phyloP scores from a whole-genome alignment of 1,284 basidiomycete genomes.

The Papiliotrema terrestris region DNA sequence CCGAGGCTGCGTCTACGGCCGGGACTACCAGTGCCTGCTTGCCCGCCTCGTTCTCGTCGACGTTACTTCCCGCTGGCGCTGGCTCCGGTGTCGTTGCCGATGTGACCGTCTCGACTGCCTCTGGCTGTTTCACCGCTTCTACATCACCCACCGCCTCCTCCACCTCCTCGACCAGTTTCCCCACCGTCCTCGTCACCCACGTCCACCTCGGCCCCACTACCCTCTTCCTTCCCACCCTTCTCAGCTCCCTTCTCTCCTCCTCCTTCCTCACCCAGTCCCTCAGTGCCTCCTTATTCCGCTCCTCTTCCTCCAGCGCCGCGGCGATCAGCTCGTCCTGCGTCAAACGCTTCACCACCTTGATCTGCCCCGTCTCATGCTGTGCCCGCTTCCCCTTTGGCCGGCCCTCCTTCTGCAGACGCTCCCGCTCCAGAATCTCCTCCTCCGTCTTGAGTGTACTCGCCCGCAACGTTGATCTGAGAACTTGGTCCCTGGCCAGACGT shows the following conservation, averaged over 20 bases:
- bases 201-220: conserved; percentile 52
- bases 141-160: conserved; percentile 11
- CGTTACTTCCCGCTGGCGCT: not conserved
- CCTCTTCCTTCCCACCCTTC: conserved; percentile 47
- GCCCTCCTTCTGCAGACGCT: conserved; percentile 21
- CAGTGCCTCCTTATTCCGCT: conserved; percentile 53
- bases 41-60: not conserved
- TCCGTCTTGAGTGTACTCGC: conserved; percentile 41
- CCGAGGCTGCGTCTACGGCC: no score
- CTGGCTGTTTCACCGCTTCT: not conserved
- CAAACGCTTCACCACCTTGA: conserved; percentile 29
- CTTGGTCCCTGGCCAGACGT: conserved; percentile 31
- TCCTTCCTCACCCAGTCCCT: conserved; percentile 51
- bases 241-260: conserved; percentile 51
- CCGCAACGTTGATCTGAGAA: conserved; percentile 36
- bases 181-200: conserved; percentile 50
- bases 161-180: conserved; percentile 33
- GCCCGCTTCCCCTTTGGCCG: conserved; percentile 27
- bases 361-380: conserved; percentile 36
- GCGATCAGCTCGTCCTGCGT: conserved; percentile 54
- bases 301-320: conserved; percentile 54
- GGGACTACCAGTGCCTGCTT: no score
- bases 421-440: conserved; percentile 28
- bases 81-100: not conserved
- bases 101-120: not conserved